Percentiles rank a stretch among this genome's conserved stretches.
Evolutionary conservation across 495 filamentous ascomycete genomes (phyloP).

Genomic region (Aspergillus campestris): DNA sequence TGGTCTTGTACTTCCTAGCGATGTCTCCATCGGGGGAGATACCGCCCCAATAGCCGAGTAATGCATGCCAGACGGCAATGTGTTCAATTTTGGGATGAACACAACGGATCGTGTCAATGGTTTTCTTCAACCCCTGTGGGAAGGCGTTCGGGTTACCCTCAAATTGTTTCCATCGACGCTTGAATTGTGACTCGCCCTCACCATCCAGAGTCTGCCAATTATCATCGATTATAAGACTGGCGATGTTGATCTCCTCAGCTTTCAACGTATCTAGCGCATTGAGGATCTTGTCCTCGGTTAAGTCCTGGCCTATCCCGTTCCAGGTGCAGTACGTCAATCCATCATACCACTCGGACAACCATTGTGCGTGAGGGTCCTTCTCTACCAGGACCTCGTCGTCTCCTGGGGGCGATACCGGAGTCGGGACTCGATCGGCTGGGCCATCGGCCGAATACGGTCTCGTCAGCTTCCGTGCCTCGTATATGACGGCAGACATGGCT

Average conservation of each 20-base stretch:
- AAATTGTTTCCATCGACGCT: constrained; percentile 56
- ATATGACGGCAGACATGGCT: constrained; percentile 73
- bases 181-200: constrained; percentile 42
- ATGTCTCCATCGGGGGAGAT: constrained; percentile 65
- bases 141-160: constrained; percentile 79
- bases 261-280: constrained; percentile 64
- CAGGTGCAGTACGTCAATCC: constrained; percentile 81
- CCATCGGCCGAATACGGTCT: constrained; percentile 20
- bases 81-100: constrained; percentile 68
- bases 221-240: constrained; percentile 86
- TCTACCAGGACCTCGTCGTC: constrained; percentile 34
- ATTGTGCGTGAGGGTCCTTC: constrained; percentile 48
- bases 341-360: constrained; percentile 86
- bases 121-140: constrained; percentile 65
- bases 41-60: constrained; percentile 95
- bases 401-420: constrained; percentile 27
- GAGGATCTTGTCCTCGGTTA: constrained; percentile 74
- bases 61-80: constrained; percentile 90
- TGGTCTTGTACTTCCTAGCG: constrained; percentile 68
- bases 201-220: constrained; percentile 84
- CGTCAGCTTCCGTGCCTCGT: constrained; percentile 70
- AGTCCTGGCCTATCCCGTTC: constrained; percentile 78
- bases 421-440: constrained; percentile 1
- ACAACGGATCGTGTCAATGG: constrained; percentile 57
- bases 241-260: constrained; percentile 63